Percentiles rank a stretch among this genome's conserved stretches.
These are phyloP conservation scores for Chrysosporium keratinophilum DNA, from an alignment of 2,329 filamentous ascomycete species.

Conservation along the genomic window DNA sequence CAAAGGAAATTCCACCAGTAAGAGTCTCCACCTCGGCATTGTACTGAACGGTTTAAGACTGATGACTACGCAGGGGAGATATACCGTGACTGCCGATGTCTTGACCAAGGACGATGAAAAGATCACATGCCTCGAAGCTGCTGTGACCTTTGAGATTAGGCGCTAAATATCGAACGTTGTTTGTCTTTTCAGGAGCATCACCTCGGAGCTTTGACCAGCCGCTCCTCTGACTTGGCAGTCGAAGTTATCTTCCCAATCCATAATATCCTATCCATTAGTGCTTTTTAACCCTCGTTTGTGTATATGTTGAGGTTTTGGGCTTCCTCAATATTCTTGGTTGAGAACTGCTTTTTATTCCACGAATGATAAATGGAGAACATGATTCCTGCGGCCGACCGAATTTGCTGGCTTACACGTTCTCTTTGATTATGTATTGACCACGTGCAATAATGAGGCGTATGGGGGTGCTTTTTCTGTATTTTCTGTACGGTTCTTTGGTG, in stretches of 20 bases:
- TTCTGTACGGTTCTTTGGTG: not conserved
- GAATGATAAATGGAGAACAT: not conserved
- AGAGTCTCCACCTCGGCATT: constrained; percentile 29
- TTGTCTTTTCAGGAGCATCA: no score
- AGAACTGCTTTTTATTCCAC: not conserved
- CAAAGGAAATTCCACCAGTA: constrained; percentile 79
- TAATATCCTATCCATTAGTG: not conserved
- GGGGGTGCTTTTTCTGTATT: not conserved
- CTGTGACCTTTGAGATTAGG: constrained; percentile 13
- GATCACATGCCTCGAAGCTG: constrained; percentile 77
- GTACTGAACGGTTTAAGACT: not conserved
- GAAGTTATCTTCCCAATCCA: not conserved
- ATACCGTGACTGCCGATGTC: constrained; percentile 80
- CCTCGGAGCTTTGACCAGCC: not conserved
- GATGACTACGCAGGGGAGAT: constrained; percentile 57
- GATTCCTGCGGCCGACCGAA: not conserved
- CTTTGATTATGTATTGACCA: not conserved
- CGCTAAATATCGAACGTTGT: not conserved
- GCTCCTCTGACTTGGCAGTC: no score
- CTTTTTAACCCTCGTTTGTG: not conserved
- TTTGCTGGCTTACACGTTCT: not conserved
- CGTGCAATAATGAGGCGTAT: not conserved
- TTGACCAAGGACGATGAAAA: constrained; percentile 59
- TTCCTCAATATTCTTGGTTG: not conserved
- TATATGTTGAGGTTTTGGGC: no score